phyloP scores from a whole-genome alignment of 2,329 filamentous ascomycete genomes.

The Hirsutella minnesotensis region DNA sequence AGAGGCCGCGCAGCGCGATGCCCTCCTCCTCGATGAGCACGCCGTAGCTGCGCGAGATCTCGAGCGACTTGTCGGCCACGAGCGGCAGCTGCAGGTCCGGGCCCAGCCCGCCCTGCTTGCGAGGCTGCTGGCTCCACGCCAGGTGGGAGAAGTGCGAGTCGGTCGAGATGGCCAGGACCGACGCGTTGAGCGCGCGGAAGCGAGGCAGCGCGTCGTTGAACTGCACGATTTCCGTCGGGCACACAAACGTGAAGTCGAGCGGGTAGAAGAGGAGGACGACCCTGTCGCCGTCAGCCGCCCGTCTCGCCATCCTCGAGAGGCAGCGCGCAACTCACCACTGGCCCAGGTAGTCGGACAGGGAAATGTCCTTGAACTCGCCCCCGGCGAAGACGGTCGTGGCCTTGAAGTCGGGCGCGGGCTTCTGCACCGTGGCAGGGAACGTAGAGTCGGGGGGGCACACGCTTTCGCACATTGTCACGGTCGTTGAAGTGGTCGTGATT shows the following conservation, averaged over 20 bases:
- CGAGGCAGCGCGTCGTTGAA: slow-evolving; percentile 50
- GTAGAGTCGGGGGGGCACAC: too few species aligned
- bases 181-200: slow-evolving; percentile 46
- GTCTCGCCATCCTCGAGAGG: not conserved
- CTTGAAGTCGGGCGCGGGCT: slow-evolving; percentile 35
- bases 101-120: slow-evolving; percentile 50
- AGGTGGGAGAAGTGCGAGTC: slow-evolving; percentile 46
- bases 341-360: slow-evolving; percentile 30
- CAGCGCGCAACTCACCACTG: slow-evolving; percentile 38
- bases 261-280: slow-evolving; percentile 56
- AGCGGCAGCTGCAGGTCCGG: slow-evolving; percentile 47
- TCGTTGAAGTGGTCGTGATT: too few species aligned
- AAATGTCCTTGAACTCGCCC: slow-evolving; percentile 34
- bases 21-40: slow-evolving; percentile 54
- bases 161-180: slow-evolving; percentile 49
- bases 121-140: slow-evolving; percentile 45
- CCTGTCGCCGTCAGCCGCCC: slow-evolving; percentile 22
- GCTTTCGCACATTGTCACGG: too few species aligned
- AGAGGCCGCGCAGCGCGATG: slow-evolving; percentile 49
- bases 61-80: slow-evolving; percentile 49
- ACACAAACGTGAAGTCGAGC: slow-evolving; percentile 58
- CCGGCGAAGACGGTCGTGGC: slow-evolving; percentile 36
- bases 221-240: slow-evolving; percentile 54
- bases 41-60: slow-evolving; percentile 48
- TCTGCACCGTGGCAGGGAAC: slow-evolving; percentile 29